Conservation (phyloP, 352 stramenopile species). For the Globisporangium orthogonon region DNA sequence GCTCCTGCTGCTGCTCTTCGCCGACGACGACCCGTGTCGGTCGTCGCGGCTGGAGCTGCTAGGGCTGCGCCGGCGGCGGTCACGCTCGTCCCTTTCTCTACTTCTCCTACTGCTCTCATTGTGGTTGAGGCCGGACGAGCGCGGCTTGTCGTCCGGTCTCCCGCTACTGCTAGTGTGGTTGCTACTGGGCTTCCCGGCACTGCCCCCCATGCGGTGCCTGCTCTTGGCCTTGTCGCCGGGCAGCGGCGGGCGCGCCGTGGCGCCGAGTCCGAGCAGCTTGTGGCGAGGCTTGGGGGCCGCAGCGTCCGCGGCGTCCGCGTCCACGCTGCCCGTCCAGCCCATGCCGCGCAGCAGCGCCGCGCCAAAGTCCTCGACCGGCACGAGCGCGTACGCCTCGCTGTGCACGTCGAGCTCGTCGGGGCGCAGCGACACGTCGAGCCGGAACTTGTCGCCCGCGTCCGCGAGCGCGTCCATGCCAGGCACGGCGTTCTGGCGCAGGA, state of each 20-base stretch:
- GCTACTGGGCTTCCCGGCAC: conserved; percentile 1
- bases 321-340: conserved; percentile 90
- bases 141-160: conserved; percentile 2
- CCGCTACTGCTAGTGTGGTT: neutral
- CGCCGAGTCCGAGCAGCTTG: conserved; percentile 90
- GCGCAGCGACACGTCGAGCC: conserved; percentile 71
- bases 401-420: conserved; percentile 80
- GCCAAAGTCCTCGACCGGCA: conserved; percentile 95
- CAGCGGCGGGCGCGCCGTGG: conserved; percentile 63
- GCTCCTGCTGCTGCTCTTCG: neutral
- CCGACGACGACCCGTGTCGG: neutral
- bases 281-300: conserved; percentile 70
- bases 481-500: conserved; percentile 70
- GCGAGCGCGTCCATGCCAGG: conserved; percentile 54
- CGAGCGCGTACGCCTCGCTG: conserved; percentile 75
- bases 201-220: conserved; percentile 8
- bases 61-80: conserved; percentile 5
- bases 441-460: conserved; percentile 80
- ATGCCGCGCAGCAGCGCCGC: conserved; percentile 94
- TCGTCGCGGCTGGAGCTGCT: conserved; percentile 12
- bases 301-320: conserved; percentile 38
- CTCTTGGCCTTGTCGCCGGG: conserved; percentile 35
- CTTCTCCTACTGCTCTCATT: conserved; percentile 5
- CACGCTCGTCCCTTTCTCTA: conserved; percentile 7
- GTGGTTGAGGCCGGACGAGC: conserved; percentile 9